These are phyloP conservation scores for Diaporthe sp. DNA, from an alignment of 2,329 filamentous ascomycete genomes.

Conservation along the genomic window DNA sequence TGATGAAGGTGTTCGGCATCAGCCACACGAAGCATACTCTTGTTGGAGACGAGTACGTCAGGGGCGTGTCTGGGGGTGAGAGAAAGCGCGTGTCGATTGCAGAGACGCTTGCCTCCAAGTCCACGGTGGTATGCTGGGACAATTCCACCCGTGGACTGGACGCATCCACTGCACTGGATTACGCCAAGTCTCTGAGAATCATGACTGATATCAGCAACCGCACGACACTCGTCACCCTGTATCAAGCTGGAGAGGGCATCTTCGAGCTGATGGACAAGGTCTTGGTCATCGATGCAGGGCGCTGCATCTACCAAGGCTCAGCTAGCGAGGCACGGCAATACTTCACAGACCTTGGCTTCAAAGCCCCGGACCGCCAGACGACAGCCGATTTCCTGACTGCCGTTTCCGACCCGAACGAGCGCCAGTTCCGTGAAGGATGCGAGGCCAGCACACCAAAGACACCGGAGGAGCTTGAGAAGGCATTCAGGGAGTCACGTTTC, in stretches of 20 bases:
- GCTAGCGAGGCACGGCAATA: conserved; percentile 73
- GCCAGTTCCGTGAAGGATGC: conserved; percentile 75
- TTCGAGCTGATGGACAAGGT: conserved; percentile 79
- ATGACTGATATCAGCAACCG: conserved; percentile 74
- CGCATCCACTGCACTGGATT: conserved; percentile 75
- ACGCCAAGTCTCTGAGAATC: conserved; percentile 73
- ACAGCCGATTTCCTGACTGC: conserved; percentile 85
- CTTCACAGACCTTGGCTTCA: conserved; percentile 77
- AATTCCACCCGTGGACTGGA: conserved; percentile 77
- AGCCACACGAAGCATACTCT: conserved; percentile 76
- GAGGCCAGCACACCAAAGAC: conserved; percentile 78
- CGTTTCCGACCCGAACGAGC: conserved; percentile 79
- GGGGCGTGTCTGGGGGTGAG: conserved; percentile 73
- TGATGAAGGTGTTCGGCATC: conserved; percentile 79
- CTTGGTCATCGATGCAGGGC: conserved; percentile 75
- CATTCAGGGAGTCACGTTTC: conserved; percentile 73
- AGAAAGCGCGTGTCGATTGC: conserved; percentile 83
- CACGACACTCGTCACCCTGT: conserved; percentile 74
- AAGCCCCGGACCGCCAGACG: conserved; percentile 70
- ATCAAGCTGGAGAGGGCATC: conserved; percentile 72
- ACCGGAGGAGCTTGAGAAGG: conserved; percentile 73
- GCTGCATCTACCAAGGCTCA: conserved; percentile 77
- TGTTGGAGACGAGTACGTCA: conserved; percentile 76
- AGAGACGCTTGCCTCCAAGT: conserved; percentile 74
- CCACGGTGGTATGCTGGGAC: conserved; percentile 79